Evolutionary conservation across 148 eudicot genomes (phyloP), one percentile per base, ranked within the genome.

Genomic region (Talinum fruticosum): DNA sequence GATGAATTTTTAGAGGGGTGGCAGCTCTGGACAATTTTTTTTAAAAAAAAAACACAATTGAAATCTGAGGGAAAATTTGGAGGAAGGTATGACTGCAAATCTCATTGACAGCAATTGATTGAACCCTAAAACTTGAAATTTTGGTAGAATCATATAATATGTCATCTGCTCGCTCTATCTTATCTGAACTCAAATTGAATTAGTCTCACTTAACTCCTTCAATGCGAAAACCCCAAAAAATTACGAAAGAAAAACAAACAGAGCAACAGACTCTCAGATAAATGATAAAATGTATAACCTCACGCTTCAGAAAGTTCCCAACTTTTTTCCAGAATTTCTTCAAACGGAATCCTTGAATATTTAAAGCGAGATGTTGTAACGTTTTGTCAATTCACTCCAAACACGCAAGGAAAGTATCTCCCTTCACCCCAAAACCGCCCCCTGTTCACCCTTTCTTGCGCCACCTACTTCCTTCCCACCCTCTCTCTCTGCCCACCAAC

Each of bases 351-450:
- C 61, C 30, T 54, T 68, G 62, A 66, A 67, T 66, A 32, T 74
- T 51, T 0, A 51, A 81, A 53, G 41, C 33, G 2, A 72, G 53
- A 78, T 68, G 75, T 32, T 82, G 84, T 59, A 73, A 82, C 81
- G 84, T 78, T 76, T 82, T 75, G 81, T 79, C 81, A 79, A 79
- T 71, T 79, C 57, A 82, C 36, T 34, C 79, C 76, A 30, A 21
- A 49, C 75, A 82, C 82, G 82, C 82, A 82, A 82, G 79, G 0
- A 79, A 79, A 79, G 79, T 18, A 82, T 79, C 69, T 64, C 62
- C 45, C 45, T 35, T 26, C 51, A 62, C 23, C 72, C 13, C 3
- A 26, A 53, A 28, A n/a, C n/a, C 67, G 30, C 75, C 72, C n/a
- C n/a, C 7, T 16, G 7, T 2, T 8, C 47, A 41, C 57, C 65